These are phyloP conservation scores for Acacia confusa DNA, from an alignment of 306 rosid species.

Conservation along the genomic window DNA sequence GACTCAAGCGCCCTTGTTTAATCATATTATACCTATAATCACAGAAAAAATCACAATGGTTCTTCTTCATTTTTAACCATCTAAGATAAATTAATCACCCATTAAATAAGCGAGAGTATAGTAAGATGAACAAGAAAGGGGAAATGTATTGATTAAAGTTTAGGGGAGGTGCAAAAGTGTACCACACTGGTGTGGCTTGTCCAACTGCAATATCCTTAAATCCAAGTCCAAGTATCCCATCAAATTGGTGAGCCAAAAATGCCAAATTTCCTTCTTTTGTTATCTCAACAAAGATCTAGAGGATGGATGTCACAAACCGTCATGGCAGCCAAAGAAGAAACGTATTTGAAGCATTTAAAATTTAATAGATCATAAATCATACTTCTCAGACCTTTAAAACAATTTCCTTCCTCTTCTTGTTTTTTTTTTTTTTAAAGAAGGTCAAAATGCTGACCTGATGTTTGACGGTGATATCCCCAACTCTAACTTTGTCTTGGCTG, in stretches of 20 bases:
- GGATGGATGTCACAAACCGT: conserved; percentile 8
- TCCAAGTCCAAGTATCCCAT: conserved; percentile 59
- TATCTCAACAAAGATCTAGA: conserved; percentile 49
- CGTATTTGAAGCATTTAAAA: conserved; percentile 15
- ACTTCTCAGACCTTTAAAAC: not conserved
- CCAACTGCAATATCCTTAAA: conserved; percentile 43
- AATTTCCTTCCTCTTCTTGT: not conserved
- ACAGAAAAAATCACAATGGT: conserved; percentile 4
- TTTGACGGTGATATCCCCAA: conserved; percentile 44
- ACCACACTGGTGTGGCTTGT: conserved; percentile 52
- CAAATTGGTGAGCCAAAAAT: conserved; percentile 42
- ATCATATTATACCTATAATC: conserved; percentile 52
- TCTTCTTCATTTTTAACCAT: not conserved
- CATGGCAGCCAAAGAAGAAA: conserved; percentile 18
- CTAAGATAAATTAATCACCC: not conserved
- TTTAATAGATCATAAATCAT: conserved; percentile 14
- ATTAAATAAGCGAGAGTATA: not conserved
- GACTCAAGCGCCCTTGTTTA: conserved; percentile 28
- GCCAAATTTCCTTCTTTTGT: conserved; percentile 35
- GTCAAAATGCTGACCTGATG: conserved; percentile 40
- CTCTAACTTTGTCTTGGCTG: conserved; percentile 48
- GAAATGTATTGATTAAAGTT: not conserved
- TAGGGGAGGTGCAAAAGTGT: not conserved
- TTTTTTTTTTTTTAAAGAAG: not conserved
- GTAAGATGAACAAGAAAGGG: not conserved